phyloP scores from a whole-genome alignment of 2,329 filamentous ascomycete species.

The Penicillium sp. region DNA sequence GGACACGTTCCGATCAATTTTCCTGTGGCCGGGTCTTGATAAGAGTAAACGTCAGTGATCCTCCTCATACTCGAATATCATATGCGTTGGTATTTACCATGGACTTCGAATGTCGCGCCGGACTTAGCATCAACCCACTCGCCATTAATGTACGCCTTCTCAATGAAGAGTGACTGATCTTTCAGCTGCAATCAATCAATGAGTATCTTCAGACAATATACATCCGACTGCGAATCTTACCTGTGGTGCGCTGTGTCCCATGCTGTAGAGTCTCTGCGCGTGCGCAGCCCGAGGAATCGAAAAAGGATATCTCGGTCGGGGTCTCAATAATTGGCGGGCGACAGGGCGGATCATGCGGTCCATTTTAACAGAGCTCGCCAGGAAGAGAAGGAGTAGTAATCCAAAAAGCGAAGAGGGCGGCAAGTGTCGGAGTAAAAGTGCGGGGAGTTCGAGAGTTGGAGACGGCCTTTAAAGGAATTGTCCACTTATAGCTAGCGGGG shows the following conservation, averaged over 20 bases:
- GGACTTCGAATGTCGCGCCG: constrained; percentile 87
- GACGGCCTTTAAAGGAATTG: constrained; percentile 16
- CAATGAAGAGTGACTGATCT: constrained; percentile 79
- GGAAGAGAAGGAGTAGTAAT: constrained; percentile 5
- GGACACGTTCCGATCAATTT: constrained; percentile 78
- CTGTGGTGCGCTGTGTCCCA: constrained; percentile 42
- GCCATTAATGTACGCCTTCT: constrained; percentile 83
- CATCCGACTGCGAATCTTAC: constrained; percentile 25
- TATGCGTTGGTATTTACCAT: constrained; percentile 50
- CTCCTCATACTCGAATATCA: no score
- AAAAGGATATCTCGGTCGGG: constrained; percentile 38
- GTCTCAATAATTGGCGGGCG: constrained; percentile 37
- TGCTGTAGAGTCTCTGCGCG: constrained; percentile 42
- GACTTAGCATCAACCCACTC: constrained; percentile 85
- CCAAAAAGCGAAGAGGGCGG: constrained; percentile 9
- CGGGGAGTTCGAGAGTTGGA: constrained; percentile 18
- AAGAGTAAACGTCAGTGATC: background rate
- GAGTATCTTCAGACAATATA: background rate
- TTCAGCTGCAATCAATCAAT: constrained; percentile 58
- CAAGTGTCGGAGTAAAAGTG: constrained; percentile 15
- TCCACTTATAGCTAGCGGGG: constrained; percentile 1
- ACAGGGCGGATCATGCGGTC: constrained; percentile 38
- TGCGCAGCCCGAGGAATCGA: constrained; percentile 32
- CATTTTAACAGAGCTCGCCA: constrained; percentile 25
- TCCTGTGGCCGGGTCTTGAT: constrained; percentile 75